Evolutionary conservation across 1,284 basidiomycete species (phyloP).

Genomic region (Leccinum pachyderme): DNA sequence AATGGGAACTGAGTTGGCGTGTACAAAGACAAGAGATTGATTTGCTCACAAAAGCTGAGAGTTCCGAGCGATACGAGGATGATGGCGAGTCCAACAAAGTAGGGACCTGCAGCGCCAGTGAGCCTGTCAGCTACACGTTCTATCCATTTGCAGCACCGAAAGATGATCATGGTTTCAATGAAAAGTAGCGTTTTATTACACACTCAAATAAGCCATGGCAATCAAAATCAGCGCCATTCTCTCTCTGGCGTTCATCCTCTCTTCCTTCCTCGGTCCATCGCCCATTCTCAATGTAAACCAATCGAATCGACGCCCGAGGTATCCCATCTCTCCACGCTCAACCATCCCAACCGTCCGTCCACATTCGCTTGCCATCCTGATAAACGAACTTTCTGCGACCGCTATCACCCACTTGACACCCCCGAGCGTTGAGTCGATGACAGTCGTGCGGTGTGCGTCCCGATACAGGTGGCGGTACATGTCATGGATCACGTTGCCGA

Average conservation of each 20-base stretch:
- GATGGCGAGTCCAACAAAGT: slow-evolving; percentile 81
- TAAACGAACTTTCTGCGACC: slow-evolving; percentile 46
- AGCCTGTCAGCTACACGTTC: slow-evolving; percentile 78
- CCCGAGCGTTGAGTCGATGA: slow-evolving; percentile 37
- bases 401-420: slow-evolving; percentile 41
- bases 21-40: background rate
- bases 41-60: slow-evolving; percentile 77
- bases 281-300: slow-evolving; percentile 51
- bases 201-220: slow-evolving; percentile 7
- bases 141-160: slow-evolving; percentile 81
- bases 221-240: slow-evolving; percentile 25
- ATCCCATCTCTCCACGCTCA: slow-evolving; percentile 40
- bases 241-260: slow-evolving; percentile 39
- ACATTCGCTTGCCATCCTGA: slow-evolving; percentile 51
- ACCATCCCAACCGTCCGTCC: slow-evolving; percentile 49
- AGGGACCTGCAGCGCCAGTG: slow-evolving; percentile 88
- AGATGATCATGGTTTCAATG: slow-evolving; percentile 57
- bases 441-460: slow-evolving; percentile 35
- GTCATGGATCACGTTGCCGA: slow-evolving; percentile 48
- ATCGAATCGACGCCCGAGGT: slow-evolving; percentile 47
- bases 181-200: background rate
- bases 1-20: background rate
- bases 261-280: slow-evolving; percentile 41
- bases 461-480: slow-evolving; percentile 45
- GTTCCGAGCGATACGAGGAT: slow-evolving; percentile 68